Conservation (phyloP, 108 stramenopile genomes). For the Skeletonema grethae region DNA sequence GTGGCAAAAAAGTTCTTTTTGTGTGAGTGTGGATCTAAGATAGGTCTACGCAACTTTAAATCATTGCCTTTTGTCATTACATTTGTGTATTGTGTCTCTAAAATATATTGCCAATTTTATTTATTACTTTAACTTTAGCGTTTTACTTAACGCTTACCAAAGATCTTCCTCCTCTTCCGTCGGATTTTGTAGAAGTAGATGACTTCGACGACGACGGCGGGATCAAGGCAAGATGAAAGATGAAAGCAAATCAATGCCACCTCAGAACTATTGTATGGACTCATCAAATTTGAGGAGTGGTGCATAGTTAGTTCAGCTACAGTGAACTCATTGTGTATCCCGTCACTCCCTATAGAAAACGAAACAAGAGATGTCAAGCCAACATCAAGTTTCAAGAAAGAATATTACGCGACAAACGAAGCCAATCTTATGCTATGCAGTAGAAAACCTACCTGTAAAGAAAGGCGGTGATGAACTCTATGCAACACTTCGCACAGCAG, state of each 20-base stretch:
- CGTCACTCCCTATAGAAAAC: not conserved
- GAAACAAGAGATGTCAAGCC: constrained; percentile 5
- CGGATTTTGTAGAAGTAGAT: not conserved
- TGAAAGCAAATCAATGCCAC: not conserved
- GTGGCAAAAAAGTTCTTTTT: not conserved
- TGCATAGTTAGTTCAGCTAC: not conserved
- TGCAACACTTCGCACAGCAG: constrained; percentile 38
- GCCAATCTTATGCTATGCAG: constrained; percentile 59
- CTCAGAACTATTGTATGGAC: not conserved
- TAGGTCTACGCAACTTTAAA: too few relatives aligned
- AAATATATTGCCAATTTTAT: not conserved
- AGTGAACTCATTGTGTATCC: not conserved
- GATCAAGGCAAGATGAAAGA: not conserved
- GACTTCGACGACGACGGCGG: too few relatives aligned
- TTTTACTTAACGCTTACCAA: not conserved
- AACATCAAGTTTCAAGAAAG: constrained; percentile 20
- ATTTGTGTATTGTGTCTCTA: not conserved
- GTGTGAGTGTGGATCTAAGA: not conserved
- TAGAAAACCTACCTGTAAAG: constrained; percentile 53
- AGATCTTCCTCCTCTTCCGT: not conserved
- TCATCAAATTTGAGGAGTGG: not conserved
- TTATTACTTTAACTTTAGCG: not conserved
- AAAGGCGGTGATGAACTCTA: constrained; percentile 51
- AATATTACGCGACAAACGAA: constrained; percentile 51
- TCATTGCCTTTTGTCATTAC: too few relatives aligned